Evolutionary conservation across 768 basidiomycete species (phyloP).

Genomic region (Lyophyllum decastes): DNA sequence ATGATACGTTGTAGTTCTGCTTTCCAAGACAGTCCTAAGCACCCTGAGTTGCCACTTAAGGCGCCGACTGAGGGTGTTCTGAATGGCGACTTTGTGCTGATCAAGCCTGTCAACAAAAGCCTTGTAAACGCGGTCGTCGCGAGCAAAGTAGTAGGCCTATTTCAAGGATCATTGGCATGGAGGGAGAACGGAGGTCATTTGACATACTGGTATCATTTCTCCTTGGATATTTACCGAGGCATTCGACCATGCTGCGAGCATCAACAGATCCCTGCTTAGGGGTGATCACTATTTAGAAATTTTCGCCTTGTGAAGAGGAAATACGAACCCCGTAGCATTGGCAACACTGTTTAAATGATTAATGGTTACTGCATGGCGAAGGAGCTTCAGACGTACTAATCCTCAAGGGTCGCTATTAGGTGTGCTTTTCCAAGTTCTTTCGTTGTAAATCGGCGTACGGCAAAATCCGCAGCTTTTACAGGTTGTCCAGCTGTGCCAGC

Average conservation of each 20-base stretch:
- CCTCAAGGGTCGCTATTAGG: slow-evolving; percentile 80
- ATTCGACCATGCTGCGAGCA: slow-evolving; percentile 81
- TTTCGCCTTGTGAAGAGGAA: not conserved
- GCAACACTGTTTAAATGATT: slow-evolving; percentile 57
- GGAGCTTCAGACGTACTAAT: slow-evolving; percentile 64
- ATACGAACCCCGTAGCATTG: slow-evolving; percentile 71
- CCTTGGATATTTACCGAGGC: slow-evolving; percentile 58
- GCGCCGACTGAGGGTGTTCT: slow-evolving; percentile 49
- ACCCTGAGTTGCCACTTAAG: slow-evolving; percentile 73
- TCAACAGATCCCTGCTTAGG: slow-evolving; percentile 59
- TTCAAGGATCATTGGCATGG: not conserved
- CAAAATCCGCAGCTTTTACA: slow-evolving; percentile 69
- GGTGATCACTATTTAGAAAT: not conserved
- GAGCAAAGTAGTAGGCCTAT: slow-evolving; percentile 89
- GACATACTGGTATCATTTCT: slow-evolving; percentile 71
- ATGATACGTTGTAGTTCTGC: slow-evolving; percentile 64
- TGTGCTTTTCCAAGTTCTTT: slow-evolving; percentile 80
- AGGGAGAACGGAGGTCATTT: not conserved
- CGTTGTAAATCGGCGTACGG: slow-evolving; percentile 87
- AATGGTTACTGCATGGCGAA: not conserved
- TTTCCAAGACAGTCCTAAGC: slow-evolving; percentile 64
- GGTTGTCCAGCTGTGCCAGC: slow-evolving; percentile 71
- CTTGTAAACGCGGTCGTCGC: slow-evolving; percentile 85
- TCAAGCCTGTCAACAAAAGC: slow-evolving; percentile 58
- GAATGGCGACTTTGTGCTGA: slow-evolving; percentile 45